Percentiles rank a stretch among this genome's conserved stretches.
These are phyloP conservation scores for Crucihimalaya himalaica DNA, from an alignment of 345 rosid species.

Conservation along the genomic window DNA sequence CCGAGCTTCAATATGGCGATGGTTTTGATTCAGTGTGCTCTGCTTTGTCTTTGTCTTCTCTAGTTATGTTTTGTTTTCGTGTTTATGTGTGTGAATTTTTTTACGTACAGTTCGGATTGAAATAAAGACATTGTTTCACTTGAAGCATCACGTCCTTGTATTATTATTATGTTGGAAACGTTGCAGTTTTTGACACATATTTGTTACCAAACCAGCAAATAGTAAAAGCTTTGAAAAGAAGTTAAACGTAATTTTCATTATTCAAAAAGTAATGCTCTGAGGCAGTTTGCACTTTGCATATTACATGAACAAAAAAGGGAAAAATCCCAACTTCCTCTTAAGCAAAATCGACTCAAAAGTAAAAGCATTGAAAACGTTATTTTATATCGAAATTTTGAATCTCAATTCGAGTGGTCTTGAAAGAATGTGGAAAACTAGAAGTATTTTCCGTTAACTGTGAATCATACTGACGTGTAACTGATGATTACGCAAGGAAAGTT, in stretches of 20 bases:
- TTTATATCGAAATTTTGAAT: background rate
- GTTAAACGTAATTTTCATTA: constrained; percentile 15
- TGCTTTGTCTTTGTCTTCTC: constrained; percentile 44
- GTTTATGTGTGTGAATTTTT: constrained; percentile 27
- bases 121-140: constrained; percentile 22
- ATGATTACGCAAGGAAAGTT: background rate
- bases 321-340: constrained; percentile 5
- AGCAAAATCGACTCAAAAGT: no score
- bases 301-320: constrained; percentile 1
- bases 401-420: constrained; percentile 16
- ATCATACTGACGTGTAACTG: constrained; percentile 19
- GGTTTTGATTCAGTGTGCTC: constrained; percentile 36
- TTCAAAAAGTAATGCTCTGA: constrained; percentile 17
- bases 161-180: background rate
- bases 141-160: constrained; percentile 5
- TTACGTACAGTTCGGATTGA: constrained; percentile 33
- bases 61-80: constrained; percentile 23
- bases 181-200: background rate
- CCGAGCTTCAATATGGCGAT: constrained; percentile 39
- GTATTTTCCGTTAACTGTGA: background rate
- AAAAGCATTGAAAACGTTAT: background rate
- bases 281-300: background rate
- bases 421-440: constrained; percentile 29
- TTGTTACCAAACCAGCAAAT: constrained; percentile 1
- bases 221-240: background rate